These are phyloP conservation scores for Cenococcum geophilum DNA, from an alignment of 495 filamentous ascomycete genomes.

Conservation along the genomic window DNA sequence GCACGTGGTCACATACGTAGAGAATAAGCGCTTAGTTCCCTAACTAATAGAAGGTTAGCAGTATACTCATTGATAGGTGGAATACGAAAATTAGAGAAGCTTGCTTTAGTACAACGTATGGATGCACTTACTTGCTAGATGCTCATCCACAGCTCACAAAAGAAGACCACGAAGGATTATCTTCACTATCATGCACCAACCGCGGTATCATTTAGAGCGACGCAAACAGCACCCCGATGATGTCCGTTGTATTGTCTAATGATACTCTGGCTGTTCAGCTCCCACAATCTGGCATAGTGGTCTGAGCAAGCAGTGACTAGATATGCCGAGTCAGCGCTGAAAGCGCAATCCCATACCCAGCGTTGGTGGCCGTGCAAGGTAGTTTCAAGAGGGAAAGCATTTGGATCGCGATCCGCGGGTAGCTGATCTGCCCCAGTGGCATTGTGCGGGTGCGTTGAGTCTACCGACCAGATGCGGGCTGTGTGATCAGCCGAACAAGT, in stretches of 20 bases:
- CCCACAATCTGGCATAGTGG: slow-evolving; percentile 96
- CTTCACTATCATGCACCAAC: slow-evolving; percentile 13
- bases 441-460: slow-evolving; percentile 39
- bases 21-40: no score
- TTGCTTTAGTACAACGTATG: no score
- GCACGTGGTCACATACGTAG: no score
- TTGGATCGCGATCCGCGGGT: slow-evolving; percentile 36
- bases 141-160: no score
- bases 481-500: slow-evolving; percentile 98
- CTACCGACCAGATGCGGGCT: slow-evolving; percentile 93
- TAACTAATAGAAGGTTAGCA: not conserved
- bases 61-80: not conserved
- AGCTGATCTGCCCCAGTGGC: slow-evolving; percentile 31
- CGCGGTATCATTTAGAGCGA: slow-evolving; percentile 77
- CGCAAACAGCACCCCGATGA: slow-evolving; percentile 90
- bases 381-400: slow-evolving; percentile 73
- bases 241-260: slow-evolving; percentile 98
- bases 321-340: slow-evolving; percentile 93
- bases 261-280: slow-evolving; percentile 73
- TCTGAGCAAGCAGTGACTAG: slow-evolving; percentile 97
- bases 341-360: slow-evolving; percentile 99
- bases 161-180: not conserved
- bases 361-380: slow-evolving; percentile 91
- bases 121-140: no score
- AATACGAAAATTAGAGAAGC: no score